Base-by-base conservation (phyloP, 2,329 filamentous ascomycete genomes). In the Pleoardoris graminearum region DNA sequence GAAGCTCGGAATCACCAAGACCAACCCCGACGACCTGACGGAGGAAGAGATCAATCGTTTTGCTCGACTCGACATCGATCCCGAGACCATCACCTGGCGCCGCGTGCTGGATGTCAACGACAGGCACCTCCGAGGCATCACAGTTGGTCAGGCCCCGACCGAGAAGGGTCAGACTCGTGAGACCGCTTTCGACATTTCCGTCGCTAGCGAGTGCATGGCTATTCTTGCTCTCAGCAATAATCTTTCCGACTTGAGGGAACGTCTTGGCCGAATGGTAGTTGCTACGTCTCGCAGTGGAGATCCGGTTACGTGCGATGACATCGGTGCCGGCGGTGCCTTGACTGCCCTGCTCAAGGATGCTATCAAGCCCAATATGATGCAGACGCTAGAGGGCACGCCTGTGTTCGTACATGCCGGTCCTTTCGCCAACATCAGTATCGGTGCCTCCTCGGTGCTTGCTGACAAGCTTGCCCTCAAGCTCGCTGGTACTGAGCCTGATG, bases 291-390 rank as follows among this genome's bases (percentile, higher is more conserved):
- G 82, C 66, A 81, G 79, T 60, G 94, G 94, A 44, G 92, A 97
- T 55, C 90, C 94, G 1, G 88, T 99, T 42, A 97, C 94, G 53
- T 96, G 91, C 68, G 94, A 99, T 70, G 94, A 99, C 69, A 85
- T 99, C 66, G 94, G 94, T 62, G 90, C 87, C 17, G 92, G 92
- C 49, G 94, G 94, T 65, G 94, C 94, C 45, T 80, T 99, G 60
- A 91, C 94, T 37, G 93, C 92, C 25, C 81, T 99, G 66, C 97
- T 99, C 90, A 94, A 89, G 78, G 94, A 99, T 75, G 92, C 94
- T 51, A 96, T 97, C 78, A 99, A 99, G 82, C 94, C 94, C 54
- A 99, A 97, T 77, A 80, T 99, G 59, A 97, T 99, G 94, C 94
- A 99, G 76, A 96, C 91, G 25, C 80, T 99, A 48, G 94, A 99